Evolutionary conservation across 306 rosid genomes (phyloP), one percentile per base, ranked within the genome.

Genomic region (Carpinus viminea): DNA sequence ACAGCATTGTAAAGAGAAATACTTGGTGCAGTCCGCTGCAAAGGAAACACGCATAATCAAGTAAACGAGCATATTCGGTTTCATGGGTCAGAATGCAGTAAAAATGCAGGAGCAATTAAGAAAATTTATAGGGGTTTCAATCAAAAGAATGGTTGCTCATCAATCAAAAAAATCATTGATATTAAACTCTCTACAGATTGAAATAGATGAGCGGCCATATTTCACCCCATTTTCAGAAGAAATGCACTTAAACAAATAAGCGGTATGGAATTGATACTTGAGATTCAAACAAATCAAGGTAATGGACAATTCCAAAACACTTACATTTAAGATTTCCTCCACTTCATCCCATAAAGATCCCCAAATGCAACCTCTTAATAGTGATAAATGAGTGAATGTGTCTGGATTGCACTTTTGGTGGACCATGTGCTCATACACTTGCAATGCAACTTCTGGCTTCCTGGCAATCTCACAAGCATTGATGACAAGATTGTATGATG

Each of bases 371-470:
- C 91, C 80, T 85, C 97, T 85, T 74, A 89, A 65, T 28, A 94
- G 54, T 26, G 93, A 87, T 48, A 94, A 78, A 74, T 83, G 85
- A 64, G 96, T 94, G 78, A 92, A 89, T 31, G 88, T 82, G 76
- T 89, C 94, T 17, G 97, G 88, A 78, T 70, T 73, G 88, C 90
- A 81, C 75, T 88, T 88, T 80, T 81, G 92, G 74, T 88, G 85
- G 83, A 89, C 74, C 98, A 94, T 92, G 82, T 86, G 98, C 76
- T 89, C 87, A 53, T 94, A 94, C 75, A 94, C 96, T 85, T 91
- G 93, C 88, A 90, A 74, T 31, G 98, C 97, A 81, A 89, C 85
- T 74, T 74, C 52, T 4, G 97, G 94, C 83, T 92, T 89, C 86
- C 87, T 88, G 36, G 95, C 92, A 71, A 50, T 73, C 78, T 94